These are phyloP conservation scores for Oidiodendron maius DNA, from an alignment of 495 filamentous ascomycete species.

Conservation along the genomic window DNA sequence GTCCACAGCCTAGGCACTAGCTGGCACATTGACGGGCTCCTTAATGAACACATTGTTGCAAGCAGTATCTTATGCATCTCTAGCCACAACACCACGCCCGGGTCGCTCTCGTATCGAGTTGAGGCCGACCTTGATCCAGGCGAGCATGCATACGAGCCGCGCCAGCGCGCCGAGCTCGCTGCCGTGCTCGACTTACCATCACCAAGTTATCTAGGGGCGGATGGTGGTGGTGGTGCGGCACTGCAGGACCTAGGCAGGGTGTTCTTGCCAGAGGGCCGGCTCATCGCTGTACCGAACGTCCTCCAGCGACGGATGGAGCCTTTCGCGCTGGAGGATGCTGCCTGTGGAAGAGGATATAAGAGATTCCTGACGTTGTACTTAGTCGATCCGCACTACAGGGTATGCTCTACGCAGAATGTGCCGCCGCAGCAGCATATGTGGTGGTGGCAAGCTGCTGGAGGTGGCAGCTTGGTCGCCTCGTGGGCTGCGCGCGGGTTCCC, in stretches of 20 bases:
- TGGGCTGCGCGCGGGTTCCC: no score
- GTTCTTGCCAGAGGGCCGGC: slow-evolving; percentile 23
- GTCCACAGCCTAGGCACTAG: slow-evolving; percentile 22
- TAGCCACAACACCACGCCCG: slow-evolving; percentile 50
- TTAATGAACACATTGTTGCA: slow-evolving; percentile 51
- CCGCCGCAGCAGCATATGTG: slow-evolving; percentile 41
- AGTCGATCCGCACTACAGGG: slow-evolving; percentile 42
- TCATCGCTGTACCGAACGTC: slow-evolving; percentile 34
- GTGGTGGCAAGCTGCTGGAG: no score
- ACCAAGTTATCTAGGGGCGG: no score
- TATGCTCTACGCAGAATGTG: slow-evolving; percentile 48
- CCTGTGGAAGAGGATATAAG: slow-evolving; percentile 45
- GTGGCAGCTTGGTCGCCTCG: no score
- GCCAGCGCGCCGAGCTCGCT: not conserved
- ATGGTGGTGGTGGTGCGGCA: not conserved
- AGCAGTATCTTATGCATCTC: slow-evolving; percentile 55
- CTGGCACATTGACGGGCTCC: slow-evolving; percentile 22
- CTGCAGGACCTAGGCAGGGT: slow-evolving; percentile 28
- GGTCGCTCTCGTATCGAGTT: slow-evolving; percentile 23
- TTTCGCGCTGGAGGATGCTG: slow-evolving; percentile 39
- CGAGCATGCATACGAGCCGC: not conserved
- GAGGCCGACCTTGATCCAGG: not conserved
- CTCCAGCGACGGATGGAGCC: slow-evolving; percentile 43
- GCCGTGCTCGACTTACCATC: not conserved
- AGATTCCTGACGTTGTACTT: slow-evolving; percentile 50